Conservation (phyloP, 805 yeast species). For the Yamadazyma sp. region DNA sequence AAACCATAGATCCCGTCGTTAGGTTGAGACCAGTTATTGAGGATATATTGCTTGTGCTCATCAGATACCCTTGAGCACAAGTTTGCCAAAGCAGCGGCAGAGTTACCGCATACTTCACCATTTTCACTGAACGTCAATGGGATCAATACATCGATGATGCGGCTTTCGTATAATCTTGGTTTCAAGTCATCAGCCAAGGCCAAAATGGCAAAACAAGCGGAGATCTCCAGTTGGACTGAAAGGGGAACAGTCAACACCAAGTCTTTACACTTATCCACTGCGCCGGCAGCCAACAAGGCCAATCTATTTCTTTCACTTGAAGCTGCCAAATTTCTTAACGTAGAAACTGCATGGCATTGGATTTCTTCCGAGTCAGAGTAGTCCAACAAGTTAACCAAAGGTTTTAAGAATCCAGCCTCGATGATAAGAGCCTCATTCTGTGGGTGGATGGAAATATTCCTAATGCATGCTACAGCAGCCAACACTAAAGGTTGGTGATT, state of each 20-base stretch:
- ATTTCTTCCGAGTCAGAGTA: slow-evolving; percentile 91
- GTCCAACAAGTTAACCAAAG: slow-evolving; percentile 81
- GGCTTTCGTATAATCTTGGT: slow-evolving; percentile 75
- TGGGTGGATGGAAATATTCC: slow-evolving; percentile 96
- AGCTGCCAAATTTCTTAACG: slow-evolving; percentile 94
- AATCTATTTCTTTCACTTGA: slow-evolving; percentile 89
- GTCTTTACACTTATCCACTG: slow-evolving; percentile 88
- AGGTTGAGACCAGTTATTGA: slow-evolving; percentile 76
- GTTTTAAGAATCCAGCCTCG: slow-evolving; percentile 93
- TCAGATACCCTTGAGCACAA: slow-evolving; percentile 81
- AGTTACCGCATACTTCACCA: slow-evolving; percentile 95
- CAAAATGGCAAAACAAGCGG: slow-evolving; percentile 95
- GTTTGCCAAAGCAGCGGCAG: slow-evolving; percentile 97
- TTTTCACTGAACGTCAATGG: slow-evolving; percentile 87
- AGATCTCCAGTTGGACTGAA: slow-evolving; percentile 91
- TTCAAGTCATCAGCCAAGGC: slow-evolving; percentile 96
- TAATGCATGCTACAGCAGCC: slow-evolving; percentile 97
- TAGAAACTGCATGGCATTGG: slow-evolving; percentile 97
- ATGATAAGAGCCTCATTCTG: slow-evolving; percentile 92
- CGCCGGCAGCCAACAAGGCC: slow-evolving; percentile 91
- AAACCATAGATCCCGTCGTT: slow-evolving; percentile 86
- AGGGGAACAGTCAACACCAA: slow-evolving; percentile 84
- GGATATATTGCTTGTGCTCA: slow-evolving; percentile 72
- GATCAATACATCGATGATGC: slow-evolving; percentile 81
- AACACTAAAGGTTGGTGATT: slow-evolving; percentile 87